phyloP scores from a whole-genome alignment of 164 flowering plant species.

The Magnolia officinalis region DNA sequence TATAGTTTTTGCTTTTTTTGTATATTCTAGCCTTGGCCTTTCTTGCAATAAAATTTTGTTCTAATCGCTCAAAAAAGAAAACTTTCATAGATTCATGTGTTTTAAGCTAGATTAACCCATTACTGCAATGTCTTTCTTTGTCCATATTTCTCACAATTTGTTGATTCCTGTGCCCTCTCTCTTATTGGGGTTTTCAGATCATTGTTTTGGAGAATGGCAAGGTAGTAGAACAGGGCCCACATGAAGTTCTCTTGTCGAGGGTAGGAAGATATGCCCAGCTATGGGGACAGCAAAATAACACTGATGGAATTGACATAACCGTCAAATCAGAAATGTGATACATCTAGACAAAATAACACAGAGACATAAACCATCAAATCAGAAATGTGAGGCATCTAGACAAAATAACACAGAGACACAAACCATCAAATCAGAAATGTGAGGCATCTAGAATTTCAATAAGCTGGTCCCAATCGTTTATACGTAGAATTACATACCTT shows the following conservation, averaged over 20 bases:
- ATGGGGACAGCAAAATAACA: slow-evolving; percentile 88
- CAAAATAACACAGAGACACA: slow-evolving; percentile 76
- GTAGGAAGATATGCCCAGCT: slow-evolving; percentile 93
- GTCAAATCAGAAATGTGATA: slow-evolving; percentile 24
- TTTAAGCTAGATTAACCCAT: no score
- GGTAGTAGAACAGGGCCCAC: slow-evolving; percentile 91
- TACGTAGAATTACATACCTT: no score
- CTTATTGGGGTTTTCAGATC: slow-evolving; percentile 46
- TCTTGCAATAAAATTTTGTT: no score
- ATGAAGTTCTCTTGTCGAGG: slow-evolving; percentile 67
- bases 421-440: slow-evolving; percentile 26
- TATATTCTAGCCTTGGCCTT: no score
- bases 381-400: neutral
- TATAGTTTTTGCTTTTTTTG: no score
- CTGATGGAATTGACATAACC: slow-evolving; percentile 53
- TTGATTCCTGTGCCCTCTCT: no score
- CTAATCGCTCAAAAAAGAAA: no score
- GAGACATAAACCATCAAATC: slow-evolving; percentile 55
- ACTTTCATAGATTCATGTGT: no score
- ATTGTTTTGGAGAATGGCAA: slow-evolving; percentile 89
- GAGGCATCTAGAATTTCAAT: neutral
- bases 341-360: slow-evolving; percentile 49
- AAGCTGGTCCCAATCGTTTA: neutral
- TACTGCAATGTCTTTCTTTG: no score
- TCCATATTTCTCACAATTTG: no score